These are phyloP conservation scores for Coprinellus micaceus DNA, from an alignment of 768 basidiomycete species.

Conservation along the genomic window DNA sequence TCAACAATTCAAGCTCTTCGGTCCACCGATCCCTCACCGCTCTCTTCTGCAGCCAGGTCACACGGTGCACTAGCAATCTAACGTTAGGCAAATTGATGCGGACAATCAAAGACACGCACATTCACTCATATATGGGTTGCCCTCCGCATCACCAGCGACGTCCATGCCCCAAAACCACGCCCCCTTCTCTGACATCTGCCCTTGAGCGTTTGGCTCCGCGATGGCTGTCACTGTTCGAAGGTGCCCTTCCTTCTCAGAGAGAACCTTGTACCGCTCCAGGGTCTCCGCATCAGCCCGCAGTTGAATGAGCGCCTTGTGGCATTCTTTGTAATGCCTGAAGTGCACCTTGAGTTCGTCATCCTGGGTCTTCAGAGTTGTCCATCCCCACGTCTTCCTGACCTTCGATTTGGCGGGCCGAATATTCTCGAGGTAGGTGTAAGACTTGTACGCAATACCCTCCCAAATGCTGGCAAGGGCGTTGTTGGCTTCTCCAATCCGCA, in stretches of 20 bases:
- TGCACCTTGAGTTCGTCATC: neutral
- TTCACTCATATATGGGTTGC: neutral
- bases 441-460: too few relatives aligned
- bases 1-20: slow-evolving; percentile 16
- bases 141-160: neutral
- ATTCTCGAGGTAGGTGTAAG: too few relatives aligned
- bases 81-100: neutral
- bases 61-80: slow-evolving; percentile 10
- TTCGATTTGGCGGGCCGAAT: too few relatives aligned
- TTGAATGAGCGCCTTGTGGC: neutral
- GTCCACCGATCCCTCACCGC: slow-evolving; percentile 13
- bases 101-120: neutral
- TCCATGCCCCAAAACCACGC: slow-evolving; percentile 1
- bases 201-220: neutral
- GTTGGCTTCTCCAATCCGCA: too few relatives aligned
- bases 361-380: neutral
- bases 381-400: neutral
- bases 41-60: slow-evolving; percentile 16
- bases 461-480: too few relatives aligned
- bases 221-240: neutral
- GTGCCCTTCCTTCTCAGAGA: neutral
- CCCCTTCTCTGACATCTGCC: neutral
- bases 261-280: neutral
- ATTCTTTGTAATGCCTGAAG: neutral
- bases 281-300: neutral